Evolutionary conservation across 371 early-diverging fungal species (phyloP).

Genomic region (Mucor irregularis): DNA sequence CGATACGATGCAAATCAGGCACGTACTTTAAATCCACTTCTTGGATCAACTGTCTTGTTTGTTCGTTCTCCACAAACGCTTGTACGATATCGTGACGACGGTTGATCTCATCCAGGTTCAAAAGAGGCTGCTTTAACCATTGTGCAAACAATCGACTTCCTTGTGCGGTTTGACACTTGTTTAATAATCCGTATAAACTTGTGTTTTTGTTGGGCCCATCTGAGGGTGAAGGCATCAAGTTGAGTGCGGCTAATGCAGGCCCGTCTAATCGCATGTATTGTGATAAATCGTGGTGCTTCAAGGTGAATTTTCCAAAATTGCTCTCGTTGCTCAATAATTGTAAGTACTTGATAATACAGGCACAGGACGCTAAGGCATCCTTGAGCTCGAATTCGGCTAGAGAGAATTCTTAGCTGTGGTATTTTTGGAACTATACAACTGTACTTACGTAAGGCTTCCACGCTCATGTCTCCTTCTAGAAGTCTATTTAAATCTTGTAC

Average conservation of each 20-base stretch:
- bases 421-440: neutral
- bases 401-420: neutral
- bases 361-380: conserved; percentile 75
- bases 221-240: conserved; percentile 77
- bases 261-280: conserved; percentile 94
- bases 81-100: conserved; percentile 81
- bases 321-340: conserved; percentile 74
- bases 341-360: conserved; percentile 77
- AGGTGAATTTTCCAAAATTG: conserved; percentile 72
- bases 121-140: conserved; percentile 95
- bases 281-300: conserved; percentile 75
- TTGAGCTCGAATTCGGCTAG: conserved; percentile 83
- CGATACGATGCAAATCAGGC: conserved; percentile 89
- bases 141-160: conserved; percentile 86
- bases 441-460: conserved; percentile 65
- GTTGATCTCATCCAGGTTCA: conserved; percentile 72
- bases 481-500: conserved; percentile 87
- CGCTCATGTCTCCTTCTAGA: conserved; percentile 67
- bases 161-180: conserved; percentile 90
- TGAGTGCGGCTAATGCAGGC: conserved; percentile 87
- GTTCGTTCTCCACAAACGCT: conserved; percentile 68
- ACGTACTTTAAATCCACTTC: conserved; percentile 75
- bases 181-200: conserved; percentile 85
- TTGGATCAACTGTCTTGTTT: conserved; percentile 72
- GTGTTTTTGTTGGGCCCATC: conserved; percentile 82